phyloP scores from a whole-genome alignment of 257 asterid genomes.

The Nicotiana tomentosiformis region DNA sequence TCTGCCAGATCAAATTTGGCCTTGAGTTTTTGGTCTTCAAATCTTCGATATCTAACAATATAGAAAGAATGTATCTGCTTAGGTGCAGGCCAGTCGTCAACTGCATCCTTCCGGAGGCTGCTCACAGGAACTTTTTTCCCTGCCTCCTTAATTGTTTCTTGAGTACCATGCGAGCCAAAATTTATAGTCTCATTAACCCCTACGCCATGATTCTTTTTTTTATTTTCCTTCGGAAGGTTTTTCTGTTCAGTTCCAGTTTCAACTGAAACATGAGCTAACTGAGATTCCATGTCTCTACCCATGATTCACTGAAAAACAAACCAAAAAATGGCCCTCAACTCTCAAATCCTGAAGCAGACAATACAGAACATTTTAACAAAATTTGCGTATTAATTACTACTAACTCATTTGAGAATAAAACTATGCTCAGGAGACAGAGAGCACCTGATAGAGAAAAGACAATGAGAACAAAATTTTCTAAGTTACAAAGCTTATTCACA shows the following conservation, averaged over 20 bases:
- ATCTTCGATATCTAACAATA: constrained; percentile 50
- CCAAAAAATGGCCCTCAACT: constrained; percentile 9
- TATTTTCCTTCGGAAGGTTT: constrained; percentile 20
- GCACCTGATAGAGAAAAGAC: background rate
- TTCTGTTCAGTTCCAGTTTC: constrained; percentile 26
- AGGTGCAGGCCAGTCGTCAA: constrained; percentile 90
- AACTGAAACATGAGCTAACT: constrained; percentile 20
- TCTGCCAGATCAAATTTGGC: constrained; percentile 64
- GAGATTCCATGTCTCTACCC: constrained; percentile 48
- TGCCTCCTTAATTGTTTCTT: constrained; percentile 38
- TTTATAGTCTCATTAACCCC: constrained; percentile 24
- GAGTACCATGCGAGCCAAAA: constrained; percentile 36
- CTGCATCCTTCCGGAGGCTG: constrained; percentile 67
- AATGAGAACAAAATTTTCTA: background rate
- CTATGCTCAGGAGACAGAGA: background rate
- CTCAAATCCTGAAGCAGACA: constrained; percentile 27
- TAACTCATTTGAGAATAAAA: background rate
- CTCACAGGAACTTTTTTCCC: constrained; percentile 28
- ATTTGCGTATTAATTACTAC: background rate
- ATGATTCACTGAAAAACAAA: constrained; percentile 22
- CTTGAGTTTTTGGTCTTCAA: constrained; percentile 62
- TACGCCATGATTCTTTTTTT: constrained; percentile 7
- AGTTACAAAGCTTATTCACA: background rate
- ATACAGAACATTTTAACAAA: background rate
- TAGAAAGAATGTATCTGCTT: constrained; percentile 53